phyloP scores from a whole-genome alignment of 129 eudicot species.

The Flaveria ramosissima region DNA sequence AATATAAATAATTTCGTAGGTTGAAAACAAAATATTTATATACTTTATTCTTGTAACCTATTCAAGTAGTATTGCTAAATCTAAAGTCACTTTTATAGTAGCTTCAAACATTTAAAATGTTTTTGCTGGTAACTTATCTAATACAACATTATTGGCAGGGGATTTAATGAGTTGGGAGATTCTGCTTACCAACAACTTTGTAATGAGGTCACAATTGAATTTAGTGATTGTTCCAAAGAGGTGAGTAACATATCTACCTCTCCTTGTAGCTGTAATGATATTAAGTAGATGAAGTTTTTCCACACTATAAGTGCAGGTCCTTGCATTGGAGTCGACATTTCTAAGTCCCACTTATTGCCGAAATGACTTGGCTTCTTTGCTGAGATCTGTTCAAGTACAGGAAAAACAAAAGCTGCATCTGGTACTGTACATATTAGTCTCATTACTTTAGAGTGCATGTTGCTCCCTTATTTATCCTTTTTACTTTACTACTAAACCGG shows the following conservation, averaged over 20 bases:
- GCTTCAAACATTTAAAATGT: not conserved
- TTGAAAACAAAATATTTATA: not conserved
- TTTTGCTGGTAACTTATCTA: constrained; percentile 11
- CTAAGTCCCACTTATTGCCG: constrained; percentile 66
- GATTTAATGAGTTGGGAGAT: constrained; percentile 79
- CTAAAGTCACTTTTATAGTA: not conserved
- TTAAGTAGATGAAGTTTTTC: constrained; percentile 22
- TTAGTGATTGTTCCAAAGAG: constrained; percentile 86
- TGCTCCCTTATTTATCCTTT: not conserved
- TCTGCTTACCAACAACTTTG: constrained; percentile 87
- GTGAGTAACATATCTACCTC: constrained; percentile 41
- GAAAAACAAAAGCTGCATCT: constrained; percentile 90
- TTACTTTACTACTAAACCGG: not conserved
- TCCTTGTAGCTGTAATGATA: constrained; percentile 4
- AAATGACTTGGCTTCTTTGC: constrained; percentile 74
- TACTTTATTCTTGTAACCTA: not conserved
- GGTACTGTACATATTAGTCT: constrained; percentile 40
- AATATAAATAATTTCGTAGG: not conserved
- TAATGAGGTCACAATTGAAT: constrained; percentile 74
- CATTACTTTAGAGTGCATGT: constrained; percentile 9
- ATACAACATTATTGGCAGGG: constrained; percentile 50
- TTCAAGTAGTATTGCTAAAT: not conserved
- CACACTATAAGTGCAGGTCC: constrained; percentile 54
- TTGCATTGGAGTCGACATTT: constrained; percentile 73
- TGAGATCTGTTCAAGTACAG: constrained; percentile 83